phyloP scores from a whole-genome alignment of 352 stramenopile species.

The Phytophthora citricola region DNA sequence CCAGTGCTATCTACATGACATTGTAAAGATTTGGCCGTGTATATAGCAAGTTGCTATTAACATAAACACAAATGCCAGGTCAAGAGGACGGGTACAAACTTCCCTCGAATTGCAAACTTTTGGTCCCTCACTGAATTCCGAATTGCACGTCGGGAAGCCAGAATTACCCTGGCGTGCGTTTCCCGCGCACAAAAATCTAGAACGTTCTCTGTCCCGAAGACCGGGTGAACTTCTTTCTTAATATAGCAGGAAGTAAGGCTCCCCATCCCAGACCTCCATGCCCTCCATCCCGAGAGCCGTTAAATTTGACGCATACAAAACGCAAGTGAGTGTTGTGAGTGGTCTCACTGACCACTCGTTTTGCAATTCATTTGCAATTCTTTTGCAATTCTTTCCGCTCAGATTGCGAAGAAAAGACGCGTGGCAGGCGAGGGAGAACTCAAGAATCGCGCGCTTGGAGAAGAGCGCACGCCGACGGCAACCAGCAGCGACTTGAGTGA shows the following conservation, averaged over 20 bases:
- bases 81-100: no score
- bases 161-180: slow-evolving; percentile 39
- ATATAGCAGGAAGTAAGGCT: background rate
- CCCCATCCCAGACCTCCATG: slow-evolving; percentile 9
- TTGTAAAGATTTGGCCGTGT: no score
- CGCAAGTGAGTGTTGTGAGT: slow-evolving; percentile 2
- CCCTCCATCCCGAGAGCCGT: slow-evolving; percentile 31
- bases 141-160: slow-evolving; percentile 29
- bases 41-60: background rate
- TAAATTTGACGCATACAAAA: slow-evolving; percentile 33
- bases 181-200: slow-evolving; percentile 40
- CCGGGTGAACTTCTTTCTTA: background rate
- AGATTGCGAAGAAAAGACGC: slow-evolving; percentile 39
- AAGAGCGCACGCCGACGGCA: slow-evolving; percentile 28
- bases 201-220: slow-evolving; percentile 29
- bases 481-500: slow-evolving; percentile 29
- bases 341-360: slow-evolving; percentile 43
- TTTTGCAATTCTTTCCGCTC: slow-evolving; percentile 46
- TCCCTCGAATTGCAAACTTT: background rate
- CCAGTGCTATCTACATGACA: no score
- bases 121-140: slow-evolving; percentile 9
- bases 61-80: background rate
- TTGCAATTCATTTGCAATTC: slow-evolving; percentile 52
- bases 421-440: slow-evolving; percentile 34
- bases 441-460: slow-evolving; percentile 40